Percentiles rank a stretch among this genome's conserved stretches.
Conservation (phyloP, 164 flowering plant genomes). For the Umbellularia californica region DNA sequence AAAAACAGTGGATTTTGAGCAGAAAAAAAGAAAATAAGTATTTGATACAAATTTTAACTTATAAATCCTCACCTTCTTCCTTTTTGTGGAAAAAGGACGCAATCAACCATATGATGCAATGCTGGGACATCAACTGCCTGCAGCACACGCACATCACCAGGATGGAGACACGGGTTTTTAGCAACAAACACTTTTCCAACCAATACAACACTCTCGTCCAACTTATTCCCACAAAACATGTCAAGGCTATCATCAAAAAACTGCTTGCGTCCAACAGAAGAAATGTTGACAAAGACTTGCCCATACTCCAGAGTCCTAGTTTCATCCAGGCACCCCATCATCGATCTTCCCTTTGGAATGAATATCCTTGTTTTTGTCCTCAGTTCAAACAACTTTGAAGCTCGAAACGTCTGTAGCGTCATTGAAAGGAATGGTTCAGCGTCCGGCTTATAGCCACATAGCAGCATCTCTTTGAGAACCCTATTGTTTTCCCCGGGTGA, state of each 20-base stretch:
- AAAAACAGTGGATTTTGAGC: no score
- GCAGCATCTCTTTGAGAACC: conserved; percentile 70
- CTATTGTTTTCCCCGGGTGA: conserved; percentile 62
- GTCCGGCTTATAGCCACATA: conserved; percentile 75
- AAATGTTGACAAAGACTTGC: conserved; percentile 73
- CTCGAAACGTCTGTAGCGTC: conserved; percentile 75
- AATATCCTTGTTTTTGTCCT: conserved; percentile 62
- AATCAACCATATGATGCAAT: conserved; percentile 83
- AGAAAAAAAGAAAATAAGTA: no score
- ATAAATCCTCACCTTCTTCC: conserved; percentile 48
- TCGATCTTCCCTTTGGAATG: conserved; percentile 57
- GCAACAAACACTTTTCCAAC: conserved; percentile 71
- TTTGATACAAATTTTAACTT: neutral
- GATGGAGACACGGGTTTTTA: conserved; percentile 93
- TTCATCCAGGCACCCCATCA: conserved; percentile 97
- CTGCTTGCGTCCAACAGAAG: conserved; percentile 25
- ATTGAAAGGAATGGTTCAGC: conserved; percentile 80
- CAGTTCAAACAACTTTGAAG: conserved; percentile 62
- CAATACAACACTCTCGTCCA: conserved; percentile 21
- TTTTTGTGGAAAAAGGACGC: conserved; percentile 90
- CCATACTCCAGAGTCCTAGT: conserved; percentile 75
- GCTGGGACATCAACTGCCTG: conserved; percentile 65
- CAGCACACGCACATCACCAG: conserved; percentile 87
- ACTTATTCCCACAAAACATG: neutral
- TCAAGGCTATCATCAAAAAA: conserved; percentile 12